Evolutionary conservation across 176 grass and related monocot genomes (phyloP), one percentile per base, ranked within the genome.

Genomic region (Oryza nivara): DNA sequence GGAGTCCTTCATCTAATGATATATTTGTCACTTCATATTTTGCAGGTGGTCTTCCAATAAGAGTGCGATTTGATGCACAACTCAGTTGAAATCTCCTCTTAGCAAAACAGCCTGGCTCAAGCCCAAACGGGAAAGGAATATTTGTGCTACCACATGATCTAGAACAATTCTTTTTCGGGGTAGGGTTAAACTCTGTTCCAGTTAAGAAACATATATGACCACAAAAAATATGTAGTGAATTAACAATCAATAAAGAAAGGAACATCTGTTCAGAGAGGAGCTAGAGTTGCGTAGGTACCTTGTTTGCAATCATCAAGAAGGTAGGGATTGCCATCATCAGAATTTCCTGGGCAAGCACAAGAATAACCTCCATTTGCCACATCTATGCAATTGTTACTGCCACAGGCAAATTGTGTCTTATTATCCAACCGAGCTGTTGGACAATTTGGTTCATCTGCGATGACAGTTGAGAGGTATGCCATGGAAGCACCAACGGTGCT

Each of bases 11-110:
- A 46, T 68, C 69, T 60, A 89, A 36, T 75, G 77, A 85, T 63
- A 85, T 80, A 58, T 89, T 74, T 68, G 74, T 81, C 40, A 86
- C 83, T 73, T 86, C 70, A 89, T 80, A 89, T 75, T 84, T 73
- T 2, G 34, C 70, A 28, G 73, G 80, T 79, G 47, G 70, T 68
- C 64, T 89, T 68, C 36, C 80, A 26, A 89, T 56, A 84, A 85
- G 81, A 80, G 74, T 73, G 30, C 41, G 65, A 25, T 75, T 84
- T 14, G 60, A 68, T 5, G 13, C 52, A 13, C 89, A 91, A 60
- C 38, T 41, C 41, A 91, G 35, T 45, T 70, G 81, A 78, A 88
- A 91, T 52, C 25, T 67, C 75, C 73, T 78, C 1, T 80, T 77
- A 48, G 46, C 78, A 64, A 52, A 92, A 72, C 81, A 88, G 17